Base-by-base conservation (phyloP, 768 basidiomycete species). In the Suillus ampliporus region DNA sequence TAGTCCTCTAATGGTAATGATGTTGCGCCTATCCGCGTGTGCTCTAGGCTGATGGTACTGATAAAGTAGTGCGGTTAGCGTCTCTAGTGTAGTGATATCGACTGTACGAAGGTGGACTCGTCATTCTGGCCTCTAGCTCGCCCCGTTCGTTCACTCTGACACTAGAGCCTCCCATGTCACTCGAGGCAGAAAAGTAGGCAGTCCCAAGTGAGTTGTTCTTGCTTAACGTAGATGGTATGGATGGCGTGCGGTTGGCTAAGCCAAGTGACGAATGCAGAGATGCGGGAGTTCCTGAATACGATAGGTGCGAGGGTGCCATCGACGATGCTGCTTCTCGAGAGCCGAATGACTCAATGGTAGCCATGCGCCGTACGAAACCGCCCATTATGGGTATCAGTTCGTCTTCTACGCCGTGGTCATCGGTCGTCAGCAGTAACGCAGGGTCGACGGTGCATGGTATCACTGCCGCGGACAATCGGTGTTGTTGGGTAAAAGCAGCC, bases 331-430 rank as follows among this genome's bases (percentile, higher is more conserved):
- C 72, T 68, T 93, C 91, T 57, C 84, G 82, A 19, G 88, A 89
- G 44, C 89, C 90, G 72, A 92, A 80, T 47, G 86, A 87, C 72
- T 92, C 90, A 64, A 92, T 92, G 34, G 91, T 92, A 21, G 90
- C 87, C 91, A 93, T 91, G 43, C 91, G 88, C 57, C 83, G 80
- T 48, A 92, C 82, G 67, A 80, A 84, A 26, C 83, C 80, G 58
- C 90, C 89, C 60, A 93, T 77, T 54, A 92, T 80, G 7, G 81
- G 82, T 35, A 91, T 78, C 58, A 83, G 73, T 34, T 71, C 74
- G 28, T 74, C 73, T 66, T 72, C 73, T 53, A 73, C 75, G 15
- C 17, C 43, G 7, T 48, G 38, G 21, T 47, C 43, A 11, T 50
- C 21, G n/a, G 23, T 56, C 5, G 31, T 34, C 13, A 47, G 35